Percentiles rank a stretch among this genome's conserved stretches.
These are phyloP conservation scores for Macrophomina phaseolina DNA, from an alignment of 2,329 filamentous ascomycete genomes.

Conservation along the genomic window DNA sequence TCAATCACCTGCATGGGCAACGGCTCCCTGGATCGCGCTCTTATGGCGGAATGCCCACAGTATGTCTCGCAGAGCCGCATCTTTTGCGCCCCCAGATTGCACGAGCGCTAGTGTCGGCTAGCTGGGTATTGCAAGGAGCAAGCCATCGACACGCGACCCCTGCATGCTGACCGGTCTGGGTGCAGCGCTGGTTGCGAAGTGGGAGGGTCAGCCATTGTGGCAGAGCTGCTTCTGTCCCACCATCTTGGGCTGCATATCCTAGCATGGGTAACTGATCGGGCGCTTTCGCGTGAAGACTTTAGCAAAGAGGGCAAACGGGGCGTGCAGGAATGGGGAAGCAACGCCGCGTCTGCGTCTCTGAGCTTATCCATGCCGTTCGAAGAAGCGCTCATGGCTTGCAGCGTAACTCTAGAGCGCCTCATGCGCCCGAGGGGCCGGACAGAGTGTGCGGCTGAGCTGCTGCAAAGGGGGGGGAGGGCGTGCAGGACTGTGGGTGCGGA, in stretches of 20 bases:
- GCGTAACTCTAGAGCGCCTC: slow-evolving; percentile 14
- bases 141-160: slow-evolving; percentile 27
- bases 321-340: slow-evolving; percentile 16
- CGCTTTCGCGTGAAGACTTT: slow-evolving; percentile 20
- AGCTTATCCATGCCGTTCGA: slow-evolving; percentile 7
- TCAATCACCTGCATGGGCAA: slow-evolving; percentile 18
- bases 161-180: slow-evolving; percentile 29
- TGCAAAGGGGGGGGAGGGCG: not conserved
- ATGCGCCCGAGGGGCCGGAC: slow-evolving; percentile 11
- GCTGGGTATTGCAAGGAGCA: slow-evolving; percentile 15
- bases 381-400: slow-evolving; percentile 14
- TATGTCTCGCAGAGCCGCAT: slow-evolving; percentile 27
- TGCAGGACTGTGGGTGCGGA: slow-evolving; percentile 3
- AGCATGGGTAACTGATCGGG: slow-evolving; percentile 19
- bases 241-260: slow-evolving; percentile 20
- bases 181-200: slow-evolving; percentile 6
- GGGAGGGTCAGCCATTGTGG: slow-evolving; percentile 25
- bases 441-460: slow-evolving; percentile 18
- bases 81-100: slow-evolving; percentile 6
- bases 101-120: slow-evolving; percentile 23
- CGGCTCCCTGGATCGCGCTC: slow-evolving; percentile 20
- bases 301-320: slow-evolving; percentile 20
- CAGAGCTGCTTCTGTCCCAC: slow-evolving; percentile 25
- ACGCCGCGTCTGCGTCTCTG: slow-evolving; percentile 14
- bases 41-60: slow-evolving; percentile 22